Evolutionary conservation across 2,329 filamentous ascomycete species (phyloP).

Genomic region (Stemphylium vesicarium): DNA sequence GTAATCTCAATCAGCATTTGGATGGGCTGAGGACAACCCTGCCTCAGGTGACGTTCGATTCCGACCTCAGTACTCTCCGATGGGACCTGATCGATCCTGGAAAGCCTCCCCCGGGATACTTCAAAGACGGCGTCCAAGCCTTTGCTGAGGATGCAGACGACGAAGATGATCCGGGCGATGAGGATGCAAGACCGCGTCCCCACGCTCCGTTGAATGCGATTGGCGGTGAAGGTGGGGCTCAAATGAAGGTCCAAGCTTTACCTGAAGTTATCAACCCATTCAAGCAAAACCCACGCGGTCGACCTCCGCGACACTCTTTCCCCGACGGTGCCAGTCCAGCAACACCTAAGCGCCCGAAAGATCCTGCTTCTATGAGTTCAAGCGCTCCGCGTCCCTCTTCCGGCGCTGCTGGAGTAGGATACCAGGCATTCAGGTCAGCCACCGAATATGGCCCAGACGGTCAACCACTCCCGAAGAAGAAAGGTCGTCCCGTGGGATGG

Average conservation of each 20-base stretch:
- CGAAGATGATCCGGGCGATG: conserved; percentile 45
- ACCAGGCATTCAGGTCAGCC: conserved; percentile 50
- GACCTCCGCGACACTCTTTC: conserved; percentile 44
- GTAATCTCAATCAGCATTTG: conserved; percentile 66
- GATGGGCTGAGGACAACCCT: conserved; percentile 54
- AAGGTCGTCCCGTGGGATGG: conserved; percentile 58
- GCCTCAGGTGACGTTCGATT: conserved; percentile 51
- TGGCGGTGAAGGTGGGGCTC: conserved; percentile 28
- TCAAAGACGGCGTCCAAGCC: conserved; percentile 31
- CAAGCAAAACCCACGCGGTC: conserved; percentile 42
- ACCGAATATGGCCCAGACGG: conserved; percentile 42
- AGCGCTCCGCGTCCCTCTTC: conserved; percentile 31
- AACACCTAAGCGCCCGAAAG: conserved; percentile 24
- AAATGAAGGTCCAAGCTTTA: conserved; percentile 36
- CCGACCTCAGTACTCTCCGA: conserved; percentile 64
- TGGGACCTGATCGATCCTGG: conserved; percentile 69
- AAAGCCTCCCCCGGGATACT: conserved; percentile 50
- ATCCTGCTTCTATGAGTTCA: conserved; percentile 30
- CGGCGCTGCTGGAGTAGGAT: conserved; percentile 42
- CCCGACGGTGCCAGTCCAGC: conserved; percentile 24
- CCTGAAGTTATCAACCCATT: conserved; percentile 42
- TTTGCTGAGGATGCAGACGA: conserved; percentile 44
- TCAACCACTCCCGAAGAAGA: conserved; percentile 51
- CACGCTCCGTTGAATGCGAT: conserved; percentile 26
- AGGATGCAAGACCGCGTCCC: conserved; percentile 22